Base-by-base conservation (phyloP, 768 basidiomycete genomes). In the Tylopilus intermedius region DNA sequence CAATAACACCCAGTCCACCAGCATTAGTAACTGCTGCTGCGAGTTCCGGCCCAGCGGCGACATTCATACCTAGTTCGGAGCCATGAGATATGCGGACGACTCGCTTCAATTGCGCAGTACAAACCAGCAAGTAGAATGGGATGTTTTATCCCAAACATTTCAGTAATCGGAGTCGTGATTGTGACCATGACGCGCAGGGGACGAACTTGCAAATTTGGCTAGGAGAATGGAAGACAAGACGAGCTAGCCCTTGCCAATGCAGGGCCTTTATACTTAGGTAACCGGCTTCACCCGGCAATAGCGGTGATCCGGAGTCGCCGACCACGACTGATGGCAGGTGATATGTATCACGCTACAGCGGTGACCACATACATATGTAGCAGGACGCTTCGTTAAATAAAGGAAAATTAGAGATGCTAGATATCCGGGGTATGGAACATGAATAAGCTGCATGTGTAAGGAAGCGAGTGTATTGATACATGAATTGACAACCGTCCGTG, bases 1-100 rank as follows among this genome's bases (percentile, higher is more conserved):
- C 94, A 55, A 97, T 91, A 47, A 95, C 91, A 57, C 94, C 94
- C 40, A 96, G 61, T 47, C 94, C 94, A 45, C 94, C 93, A 26
- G 92, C 94, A 62, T 95, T 96, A 41, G 90, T 91, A 52, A 95
- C 93, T 37, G 90, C 93, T 38, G 93, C 94, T 15, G 92, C 93
- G 24, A 94, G 81, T 67, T 94, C 91, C 15, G 93, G 80, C 22
- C 83, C 83, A 7, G 81, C 80, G 18, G 83, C 81, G 14, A 83
- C 81, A 57, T 83, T 83, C 81, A 82, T 83, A 29, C 83, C 79
- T 79, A 38, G 38, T 41, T 13, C n/a, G 6, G 37, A 35, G 26
- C 8, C 10, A n/a, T 59, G n/a, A 59, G 50, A 11, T 24, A 46
- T 18, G 26, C 72, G 11, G 71, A 74, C 74, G 71, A 74, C 74